A percentile compares a stretch with the other conserved stretches of the same genome.
phyloP scores from a whole-genome alignment of 2,329 filamentous ascomycete genomes.

The Fusarium zealandicum region DNA sequence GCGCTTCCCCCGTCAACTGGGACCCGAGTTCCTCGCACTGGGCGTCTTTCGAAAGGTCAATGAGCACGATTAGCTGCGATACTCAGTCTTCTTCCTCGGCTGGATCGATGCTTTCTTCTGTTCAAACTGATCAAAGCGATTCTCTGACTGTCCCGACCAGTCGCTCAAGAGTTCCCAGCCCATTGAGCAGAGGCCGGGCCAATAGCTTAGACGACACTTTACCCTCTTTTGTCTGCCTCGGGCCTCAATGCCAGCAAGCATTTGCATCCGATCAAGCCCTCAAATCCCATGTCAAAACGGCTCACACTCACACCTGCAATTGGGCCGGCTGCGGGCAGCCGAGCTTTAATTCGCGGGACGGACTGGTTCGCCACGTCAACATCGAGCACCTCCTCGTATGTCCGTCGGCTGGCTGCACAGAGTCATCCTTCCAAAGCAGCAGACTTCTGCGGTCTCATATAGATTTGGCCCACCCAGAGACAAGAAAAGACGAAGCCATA shows the following conservation, averaged over 20 bases:
- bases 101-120: conserved; percentile 42
- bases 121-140: conserved; percentile 42
- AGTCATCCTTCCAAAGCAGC: conserved; percentile 45
- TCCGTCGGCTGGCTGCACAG: conserved; percentile 49
- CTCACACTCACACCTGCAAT: conserved; percentile 48
- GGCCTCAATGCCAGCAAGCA: conserved; percentile 38
- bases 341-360: conserved; percentile 48
- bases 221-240: conserved; percentile 39
- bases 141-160: conserved; percentile 22
- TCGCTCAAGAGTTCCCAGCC: conserved; percentile 39
- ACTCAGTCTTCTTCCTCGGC: conserved; percentile 41
- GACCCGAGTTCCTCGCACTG: conserved; percentile 11
- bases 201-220: conserved; percentile 18
- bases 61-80: conserved; percentile 41
- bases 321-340: conserved; percentile 50
- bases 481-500: conserved; percentile 24
- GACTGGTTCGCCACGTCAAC: conserved; percentile 54
- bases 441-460: conserved; percentile 51
- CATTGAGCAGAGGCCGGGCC: conserved; percentile 22
- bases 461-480: conserved; percentile 45
- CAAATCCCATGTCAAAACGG: conserved; percentile 36
- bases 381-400: conserved; percentile 53
- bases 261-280: conserved; percentile 39
- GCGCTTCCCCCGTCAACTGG: conserved; percentile 21
- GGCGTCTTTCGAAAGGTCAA: conserved; percentile 15